Conservation (phyloP, 2,329 filamentous ascomycete species). For the Trichophyton mentagrophytes region DNA sequence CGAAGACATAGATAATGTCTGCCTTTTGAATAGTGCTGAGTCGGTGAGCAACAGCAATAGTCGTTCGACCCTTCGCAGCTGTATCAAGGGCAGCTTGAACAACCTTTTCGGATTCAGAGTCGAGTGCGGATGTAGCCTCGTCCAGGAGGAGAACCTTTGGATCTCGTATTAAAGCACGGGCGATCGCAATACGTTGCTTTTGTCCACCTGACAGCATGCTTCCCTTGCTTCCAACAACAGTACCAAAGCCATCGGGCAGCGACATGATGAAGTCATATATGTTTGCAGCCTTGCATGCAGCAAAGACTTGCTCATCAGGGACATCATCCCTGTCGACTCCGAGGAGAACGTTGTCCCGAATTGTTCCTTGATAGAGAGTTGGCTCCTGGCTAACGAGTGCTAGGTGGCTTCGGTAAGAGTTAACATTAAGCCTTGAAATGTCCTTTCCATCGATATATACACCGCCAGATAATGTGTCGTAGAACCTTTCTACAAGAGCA, state of each 20-base stretch:
- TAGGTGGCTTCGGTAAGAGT: constrained; percentile 70
- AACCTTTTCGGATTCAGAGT: constrained; percentile 39
- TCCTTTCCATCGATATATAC: constrained; percentile 74
- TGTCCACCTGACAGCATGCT: constrained; percentile 77
- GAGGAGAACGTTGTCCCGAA: constrained; percentile 79
- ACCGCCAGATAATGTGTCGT: constrained; percentile 70
- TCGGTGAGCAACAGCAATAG: constrained; percentile 86
- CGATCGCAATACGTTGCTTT: constrained; percentile 89
- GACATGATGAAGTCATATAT: constrained; percentile 83
- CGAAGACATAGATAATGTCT: constrained; percentile 93
- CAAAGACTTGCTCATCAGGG: constrained; percentile 57
- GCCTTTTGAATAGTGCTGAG: constrained; percentile 89
- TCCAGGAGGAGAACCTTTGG: constrained; percentile 77
- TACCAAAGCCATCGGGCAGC: constrained; percentile 73
- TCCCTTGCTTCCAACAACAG: constrained; percentile 76
- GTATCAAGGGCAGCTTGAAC: constrained; percentile 63
- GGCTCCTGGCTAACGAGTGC: constrained; percentile 90
- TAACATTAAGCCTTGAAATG: constrained; percentile 67
- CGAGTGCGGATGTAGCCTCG: constrained; percentile 52
- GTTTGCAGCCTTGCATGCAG: constrained; percentile 78
- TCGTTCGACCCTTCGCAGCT: constrained; percentile 72
- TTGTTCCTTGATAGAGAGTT: constrained; percentile 83
- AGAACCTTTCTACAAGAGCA: constrained; percentile 83
- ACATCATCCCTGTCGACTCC: constrained; percentile 56
- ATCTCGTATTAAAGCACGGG: constrained; percentile 77